Evolutionary conservation across 2,329 filamentous ascomycete genomes (phyloP).

Genomic region (Calonectria ilicicola): DNA sequence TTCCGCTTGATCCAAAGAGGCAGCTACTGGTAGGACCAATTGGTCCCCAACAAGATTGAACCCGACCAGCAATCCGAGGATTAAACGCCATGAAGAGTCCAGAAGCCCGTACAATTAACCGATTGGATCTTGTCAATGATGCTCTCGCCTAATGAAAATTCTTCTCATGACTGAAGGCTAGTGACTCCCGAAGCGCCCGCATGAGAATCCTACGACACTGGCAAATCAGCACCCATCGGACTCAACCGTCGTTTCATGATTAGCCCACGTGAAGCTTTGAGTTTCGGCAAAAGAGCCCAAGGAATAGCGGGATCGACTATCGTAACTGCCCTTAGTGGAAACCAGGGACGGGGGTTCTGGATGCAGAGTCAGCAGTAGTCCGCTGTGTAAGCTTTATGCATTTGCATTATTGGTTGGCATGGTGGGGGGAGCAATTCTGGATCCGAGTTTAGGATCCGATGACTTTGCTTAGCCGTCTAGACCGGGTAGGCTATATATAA

Average conservation of each 20-base stretch:
- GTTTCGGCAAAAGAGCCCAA: neutral
- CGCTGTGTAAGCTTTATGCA: constrained; percentile 6
- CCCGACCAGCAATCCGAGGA: neutral
- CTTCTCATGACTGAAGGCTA: neutral
- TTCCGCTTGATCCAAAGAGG: neutral
- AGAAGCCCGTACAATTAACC: neutral
- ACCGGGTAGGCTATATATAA: neutral
- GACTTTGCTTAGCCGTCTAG: neutral
- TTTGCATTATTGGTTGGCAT: neutral
- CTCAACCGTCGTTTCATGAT: constrained; percentile 5
- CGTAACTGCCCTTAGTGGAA: neutral
- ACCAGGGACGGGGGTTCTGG: neutral
- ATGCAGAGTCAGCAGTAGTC: constrained; percentile 7
- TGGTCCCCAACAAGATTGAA: neutral
- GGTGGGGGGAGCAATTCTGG: neutral
- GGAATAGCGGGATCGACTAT: neutral
- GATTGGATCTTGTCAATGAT: neutral
- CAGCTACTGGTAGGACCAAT: neutral
- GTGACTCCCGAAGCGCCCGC: neutral
- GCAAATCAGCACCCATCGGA: constrained; percentile 4
- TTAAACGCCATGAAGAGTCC: neutral
- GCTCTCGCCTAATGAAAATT: constrained; percentile 2
- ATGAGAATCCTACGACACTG: neutral
- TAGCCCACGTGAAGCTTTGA: constrained; percentile 7
- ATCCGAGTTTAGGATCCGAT: constrained; percentile 7